Conservation (phyloP, 148 eudicot species). For the Heliamphora exappendiculata region DNA sequence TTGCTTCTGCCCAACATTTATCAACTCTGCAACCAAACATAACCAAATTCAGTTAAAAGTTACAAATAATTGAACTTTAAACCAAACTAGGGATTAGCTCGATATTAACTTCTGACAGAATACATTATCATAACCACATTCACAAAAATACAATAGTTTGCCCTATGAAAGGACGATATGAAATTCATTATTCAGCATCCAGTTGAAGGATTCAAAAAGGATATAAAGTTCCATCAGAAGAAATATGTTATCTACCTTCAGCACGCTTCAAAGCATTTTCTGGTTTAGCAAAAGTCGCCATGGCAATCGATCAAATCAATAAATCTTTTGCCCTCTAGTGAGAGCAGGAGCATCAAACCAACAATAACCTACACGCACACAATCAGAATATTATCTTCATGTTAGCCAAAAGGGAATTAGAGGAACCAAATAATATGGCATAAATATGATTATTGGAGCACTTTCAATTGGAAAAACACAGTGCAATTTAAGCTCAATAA, state of each 20-base stretch:
- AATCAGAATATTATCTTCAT: not conserved
- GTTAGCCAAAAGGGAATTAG: not conserved
- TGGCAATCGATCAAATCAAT: conserved; percentile 20
- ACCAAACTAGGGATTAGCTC: no score
- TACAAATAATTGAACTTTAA: not conserved
- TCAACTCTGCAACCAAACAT: conserved; percentile 51
- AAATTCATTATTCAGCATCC: not conserved
- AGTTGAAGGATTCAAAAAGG: not conserved
- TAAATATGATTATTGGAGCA: not conserved
- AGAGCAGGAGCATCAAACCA: conserved; percentile 11
- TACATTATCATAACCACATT: not conserved
- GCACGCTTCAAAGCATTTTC: conserved; percentile 76
- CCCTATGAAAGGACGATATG: no score
- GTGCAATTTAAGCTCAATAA: not conserved
- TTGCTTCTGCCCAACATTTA: conserved; percentile 83
- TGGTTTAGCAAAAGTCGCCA: conserved; percentile 64
- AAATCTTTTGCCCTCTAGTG: not conserved
- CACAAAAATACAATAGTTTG: not conserved
- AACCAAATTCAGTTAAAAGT: not conserved
- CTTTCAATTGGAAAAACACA: no score
- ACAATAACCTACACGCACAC: conserved; percentile 7
- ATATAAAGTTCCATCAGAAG: not conserved
- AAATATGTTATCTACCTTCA: conserved; percentile 36
- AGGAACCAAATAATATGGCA: not conserved
- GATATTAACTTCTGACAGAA: not conserved